phyloP scores from a whole-genome alignment of 2,329 filamentous ascomycete genomes.

The Arthrobotrys musiformis region DNA sequence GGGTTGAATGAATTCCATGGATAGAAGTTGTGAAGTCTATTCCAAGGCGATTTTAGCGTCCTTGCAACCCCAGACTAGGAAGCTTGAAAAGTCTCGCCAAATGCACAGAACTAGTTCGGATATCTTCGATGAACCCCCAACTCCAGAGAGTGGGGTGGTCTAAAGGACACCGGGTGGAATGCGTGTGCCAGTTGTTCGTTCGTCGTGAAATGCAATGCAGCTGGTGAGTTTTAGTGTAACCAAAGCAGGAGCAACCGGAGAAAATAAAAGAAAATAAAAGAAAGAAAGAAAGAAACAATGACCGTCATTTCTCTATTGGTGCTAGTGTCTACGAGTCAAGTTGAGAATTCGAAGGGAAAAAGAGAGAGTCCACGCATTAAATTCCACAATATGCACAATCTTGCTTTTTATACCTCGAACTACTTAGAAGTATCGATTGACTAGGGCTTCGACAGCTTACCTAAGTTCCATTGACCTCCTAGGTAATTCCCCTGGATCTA shows the following conservation, averaged over 20 bases:
- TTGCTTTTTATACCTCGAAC: constrained; percentile 11
- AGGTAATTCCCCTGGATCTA: constrained; percentile 17
- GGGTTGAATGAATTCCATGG: constrained; percentile 42
- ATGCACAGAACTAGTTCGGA: constrained; percentile 23
- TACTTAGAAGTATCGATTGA: constrained; percentile 27
- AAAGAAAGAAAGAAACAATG: neutral
- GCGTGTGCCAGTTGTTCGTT: constrained; percentile 33
- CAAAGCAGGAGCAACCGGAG: neutral
- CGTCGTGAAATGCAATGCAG: constrained; percentile 4
- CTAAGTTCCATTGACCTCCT: neutral
- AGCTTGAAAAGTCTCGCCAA: constrained; percentile 44
- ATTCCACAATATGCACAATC: constrained; percentile 24
- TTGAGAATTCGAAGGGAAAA: neutral
- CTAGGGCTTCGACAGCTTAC: constrained; percentile 20
- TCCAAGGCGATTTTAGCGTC: constrained; percentile 22
- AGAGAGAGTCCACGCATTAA: constrained; percentile 16
- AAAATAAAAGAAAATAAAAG: neutral
- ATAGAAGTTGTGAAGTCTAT: constrained; percentile 30
- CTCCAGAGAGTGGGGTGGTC: constrained; percentile 35
- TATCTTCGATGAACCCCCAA: constrained; percentile 27
- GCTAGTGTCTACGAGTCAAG: constrained; percentile 11
- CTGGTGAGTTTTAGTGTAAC: constrained; percentile 44
- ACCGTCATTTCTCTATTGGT: constrained; percentile 47
- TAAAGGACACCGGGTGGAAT: constrained; percentile 5
- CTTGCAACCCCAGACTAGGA: constrained; percentile 46